phyloP scores from a whole-genome alignment of 257 asterid genomes.

The Przewalskia tangutica region DNA sequence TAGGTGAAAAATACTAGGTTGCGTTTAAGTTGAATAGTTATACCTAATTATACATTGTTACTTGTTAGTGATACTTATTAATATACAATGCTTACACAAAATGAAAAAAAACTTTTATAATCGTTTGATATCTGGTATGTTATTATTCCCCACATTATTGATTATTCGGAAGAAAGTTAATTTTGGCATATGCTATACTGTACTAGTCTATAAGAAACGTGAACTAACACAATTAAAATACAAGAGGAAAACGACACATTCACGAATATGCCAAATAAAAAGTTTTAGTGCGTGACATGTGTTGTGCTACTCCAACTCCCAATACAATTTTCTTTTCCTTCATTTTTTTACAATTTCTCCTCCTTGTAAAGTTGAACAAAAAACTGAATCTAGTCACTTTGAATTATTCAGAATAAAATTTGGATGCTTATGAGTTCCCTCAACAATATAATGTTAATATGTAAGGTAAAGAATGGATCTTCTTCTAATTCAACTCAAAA shows the following conservation, averaged over 20 bases:
- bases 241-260: background rate
- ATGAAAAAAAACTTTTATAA: too few relatives aligned
- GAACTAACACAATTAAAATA: background rate
- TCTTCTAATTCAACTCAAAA: too few relatives aligned
- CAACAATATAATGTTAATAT: too few relatives aligned
- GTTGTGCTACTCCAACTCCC: background rate
- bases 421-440: too few relatives aligned
- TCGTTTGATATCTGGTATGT: too few relatives aligned
- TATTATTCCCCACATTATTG: background rate
- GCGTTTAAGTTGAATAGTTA: too few relatives aligned
- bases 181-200: background rate
- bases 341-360: background rate
- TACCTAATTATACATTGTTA: too few relatives aligned
- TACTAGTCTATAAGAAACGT: background rate
- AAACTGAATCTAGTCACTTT: background rate
- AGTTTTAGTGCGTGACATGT: background rate
- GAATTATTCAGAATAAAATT: background rate
- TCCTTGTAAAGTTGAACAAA: background rate
- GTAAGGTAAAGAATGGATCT: too few relatives aligned
- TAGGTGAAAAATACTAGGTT: too few relatives aligned
- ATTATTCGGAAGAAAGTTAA: background rate
- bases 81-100: too few relatives aligned
- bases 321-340: background rate
- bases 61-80: too few relatives aligned
- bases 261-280: background rate